Evolutionary conservation across 1,139 yeast species (phyloP).

Genomic region (Yamadazyma atmosphaerica): DNA sequence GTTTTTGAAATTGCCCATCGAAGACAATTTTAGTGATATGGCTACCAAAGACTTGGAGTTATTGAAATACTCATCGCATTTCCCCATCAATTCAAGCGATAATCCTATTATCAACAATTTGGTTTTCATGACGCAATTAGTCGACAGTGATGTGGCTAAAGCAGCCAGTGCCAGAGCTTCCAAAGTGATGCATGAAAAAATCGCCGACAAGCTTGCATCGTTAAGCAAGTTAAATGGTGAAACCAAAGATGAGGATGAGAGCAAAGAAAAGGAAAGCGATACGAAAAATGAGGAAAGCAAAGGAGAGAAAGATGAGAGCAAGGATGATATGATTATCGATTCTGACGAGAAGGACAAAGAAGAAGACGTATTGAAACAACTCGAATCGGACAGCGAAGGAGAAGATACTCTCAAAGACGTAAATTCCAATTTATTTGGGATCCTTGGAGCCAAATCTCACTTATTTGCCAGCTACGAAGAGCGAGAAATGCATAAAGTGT

Average conservation of each 20-base stretch:
- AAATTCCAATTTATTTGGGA: constrained; percentile 57
- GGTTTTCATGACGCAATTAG: constrained; percentile 81
- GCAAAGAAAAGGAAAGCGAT: constrained; percentile 9
- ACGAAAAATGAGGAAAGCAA: constrained; percentile 19
- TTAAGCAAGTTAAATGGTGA: constrained; percentile 23
- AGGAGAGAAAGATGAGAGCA: constrained; percentile 4
- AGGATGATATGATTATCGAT: constrained; percentile 7
- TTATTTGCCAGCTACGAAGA: constrained; percentile 83
- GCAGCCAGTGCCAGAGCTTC: constrained; percentile 75
- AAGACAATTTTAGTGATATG: constrained; percentile 64
- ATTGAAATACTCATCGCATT: constrained; percentile 76
- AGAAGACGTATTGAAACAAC: constrained; percentile 8
- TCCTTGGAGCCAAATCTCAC: constrained; percentile 80
- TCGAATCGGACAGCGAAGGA: constrained; percentile 3
- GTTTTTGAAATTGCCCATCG: constrained; percentile 79
- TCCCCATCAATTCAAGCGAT: constrained; percentile 83
- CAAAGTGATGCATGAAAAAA: constrained; percentile 53
- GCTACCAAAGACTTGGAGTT: constrained; percentile 51
- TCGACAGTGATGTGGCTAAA: constrained; percentile 83
- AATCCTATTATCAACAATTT: constrained; percentile 92
- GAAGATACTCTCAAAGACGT: constrained; percentile 40
- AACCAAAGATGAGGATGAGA: constrained; percentile 13
- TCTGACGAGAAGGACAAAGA: constrained; percentile 4
- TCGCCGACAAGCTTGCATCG: constrained; percentile 37
- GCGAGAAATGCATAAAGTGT: constrained; percentile 65